A percentile compares a stretch with the other conserved stretches of the same genome.
phyloP scores from a whole-genome alignment of 2,329 filamentous ascomycete genomes.

The Alternaria sp. region DNA sequence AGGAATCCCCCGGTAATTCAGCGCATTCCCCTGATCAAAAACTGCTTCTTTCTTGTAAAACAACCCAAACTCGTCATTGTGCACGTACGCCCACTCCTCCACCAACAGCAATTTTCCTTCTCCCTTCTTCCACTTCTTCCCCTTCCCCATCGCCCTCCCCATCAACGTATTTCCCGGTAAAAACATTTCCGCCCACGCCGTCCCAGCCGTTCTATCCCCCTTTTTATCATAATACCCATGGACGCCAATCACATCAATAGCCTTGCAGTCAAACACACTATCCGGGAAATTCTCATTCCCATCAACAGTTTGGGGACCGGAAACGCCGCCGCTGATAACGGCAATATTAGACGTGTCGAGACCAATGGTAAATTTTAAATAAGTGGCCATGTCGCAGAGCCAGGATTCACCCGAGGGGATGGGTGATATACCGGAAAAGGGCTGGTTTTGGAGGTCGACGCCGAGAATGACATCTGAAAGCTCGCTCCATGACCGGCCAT shows the following conservation, averaged over 20 bases:
- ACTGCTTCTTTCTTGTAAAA: conserved; percentile 46
- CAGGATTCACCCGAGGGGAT: conserved; percentile 48
- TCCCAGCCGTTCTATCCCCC: conserved; percentile 40
- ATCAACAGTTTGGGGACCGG: conserved; percentile 36
- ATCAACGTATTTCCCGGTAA: conserved; percentile 48
- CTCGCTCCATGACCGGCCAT: conserved; percentile 40
- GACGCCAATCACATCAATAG: conserved; percentile 48
- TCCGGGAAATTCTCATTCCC: conserved; percentile 47
- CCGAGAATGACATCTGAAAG: conserved; percentile 47
- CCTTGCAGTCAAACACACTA: conserved; percentile 43
- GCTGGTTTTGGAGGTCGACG: conserved; percentile 49
- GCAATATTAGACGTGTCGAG: conserved; percentile 44
- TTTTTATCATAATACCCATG: conserved; percentile 45
- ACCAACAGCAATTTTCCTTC: conserved; percentile 45
- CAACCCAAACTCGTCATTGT: conserved; percentile 32
- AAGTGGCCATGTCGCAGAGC: conserved; percentile 48
- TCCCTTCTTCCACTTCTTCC: conserved; percentile 31
- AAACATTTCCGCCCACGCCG: conserved; percentile 48
- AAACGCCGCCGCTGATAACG: conserved; percentile 49
- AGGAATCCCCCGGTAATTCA: conserved; percentile 49
- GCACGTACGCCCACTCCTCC: conserved; percentile 46
- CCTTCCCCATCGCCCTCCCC: conserved; percentile 33
- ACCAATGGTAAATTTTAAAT: conserved; percentile 41
- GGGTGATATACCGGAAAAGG: conserved; percentile 47
- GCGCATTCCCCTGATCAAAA: conserved; percentile 48